These are phyloP conservation scores for Penicillium desertorum DNA, from an alignment of 495 filamentous ascomycete genomes.

Conservation along the genomic window DNA sequence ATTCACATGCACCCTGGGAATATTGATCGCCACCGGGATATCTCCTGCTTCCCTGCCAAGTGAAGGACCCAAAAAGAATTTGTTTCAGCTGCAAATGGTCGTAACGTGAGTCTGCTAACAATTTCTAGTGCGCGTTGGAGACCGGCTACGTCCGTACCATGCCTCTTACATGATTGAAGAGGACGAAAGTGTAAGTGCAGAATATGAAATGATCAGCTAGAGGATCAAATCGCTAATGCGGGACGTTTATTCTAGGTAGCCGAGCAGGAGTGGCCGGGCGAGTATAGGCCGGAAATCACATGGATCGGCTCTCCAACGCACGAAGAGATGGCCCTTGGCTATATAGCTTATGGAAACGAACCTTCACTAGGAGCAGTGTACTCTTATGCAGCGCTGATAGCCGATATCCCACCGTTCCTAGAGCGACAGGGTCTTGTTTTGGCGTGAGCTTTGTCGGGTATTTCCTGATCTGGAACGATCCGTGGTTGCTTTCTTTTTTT, in stretches of 20 bases:
- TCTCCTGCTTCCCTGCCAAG: too few relatives aligned
- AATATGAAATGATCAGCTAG: background rate
- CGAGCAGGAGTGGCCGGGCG: background rate
- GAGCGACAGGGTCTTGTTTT: background rate
- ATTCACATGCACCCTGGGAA: background rate
- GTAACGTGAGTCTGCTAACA: background rate
- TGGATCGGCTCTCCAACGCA: constrained; percentile 25
- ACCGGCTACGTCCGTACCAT: background rate
- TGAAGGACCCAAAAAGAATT: too few relatives aligned
- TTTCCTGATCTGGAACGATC: background rate
- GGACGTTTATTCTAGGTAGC: background rate
- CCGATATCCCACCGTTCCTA: constrained; percentile 20
- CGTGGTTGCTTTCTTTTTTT: background rate
- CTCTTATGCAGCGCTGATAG: constrained; percentile 29
- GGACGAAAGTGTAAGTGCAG: background rate
- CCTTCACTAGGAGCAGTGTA: constrained; percentile 11
- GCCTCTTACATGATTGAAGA: background rate
- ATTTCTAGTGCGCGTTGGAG: background rate
- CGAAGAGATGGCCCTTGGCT: constrained; percentile 22
- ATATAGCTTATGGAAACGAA: constrained; percentile 27
- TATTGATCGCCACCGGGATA: too few relatives aligned
- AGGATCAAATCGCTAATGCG: background rate
- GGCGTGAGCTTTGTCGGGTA: background rate
- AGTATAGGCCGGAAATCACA: constrained; percentile 11
- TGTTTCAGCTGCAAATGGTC: too few relatives aligned